Evolutionary conservation across 2,329 filamentous ascomycete genomes (phyloP).

Genomic region (Talaromyces sp.): DNA sequence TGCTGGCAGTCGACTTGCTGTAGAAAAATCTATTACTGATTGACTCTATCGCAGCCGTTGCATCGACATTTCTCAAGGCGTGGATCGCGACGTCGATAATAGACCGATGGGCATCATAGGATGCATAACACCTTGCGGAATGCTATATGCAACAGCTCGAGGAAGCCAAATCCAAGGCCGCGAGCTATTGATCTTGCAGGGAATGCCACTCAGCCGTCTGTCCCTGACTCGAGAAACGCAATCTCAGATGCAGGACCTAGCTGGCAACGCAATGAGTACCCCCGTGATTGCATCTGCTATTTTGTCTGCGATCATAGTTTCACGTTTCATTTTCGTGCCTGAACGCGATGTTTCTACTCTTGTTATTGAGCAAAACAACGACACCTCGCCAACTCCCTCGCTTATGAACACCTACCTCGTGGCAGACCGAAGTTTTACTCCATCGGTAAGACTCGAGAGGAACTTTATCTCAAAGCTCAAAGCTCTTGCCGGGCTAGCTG

Average conservation of each 20-base stretch:
- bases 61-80: constrained; percentile 66
- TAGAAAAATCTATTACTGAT: not conserved
- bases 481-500: constrained; percentile 25
- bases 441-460: not conserved
- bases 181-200: constrained; percentile 62
- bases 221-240: constrained; percentile 59
- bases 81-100: constrained; percentile 53
- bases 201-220: constrained; percentile 58
- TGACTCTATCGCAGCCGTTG: constrained; percentile 23
- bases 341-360: not conserved
- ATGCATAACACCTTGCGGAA: constrained; percentile 63
- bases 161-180: constrained; percentile 56
- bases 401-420: constrained; percentile 10
- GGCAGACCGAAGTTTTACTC: constrained; percentile 11
- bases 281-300: constrained; percentile 64
- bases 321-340: not conserved
- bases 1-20: not conserved
- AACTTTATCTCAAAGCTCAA: constrained; percentile 16
- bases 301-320: constrained; percentile 50
- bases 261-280: constrained; percentile 74
- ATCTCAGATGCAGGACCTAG: constrained; percentile 60
- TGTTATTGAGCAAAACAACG: constrained; percentile 7
- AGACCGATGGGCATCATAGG: constrained; percentile 52
- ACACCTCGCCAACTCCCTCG: not conserved
- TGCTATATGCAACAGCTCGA: constrained; percentile 55